Conservation (phyloP, 805 yeast genomes). For the Ogataea sp. region DNA sequence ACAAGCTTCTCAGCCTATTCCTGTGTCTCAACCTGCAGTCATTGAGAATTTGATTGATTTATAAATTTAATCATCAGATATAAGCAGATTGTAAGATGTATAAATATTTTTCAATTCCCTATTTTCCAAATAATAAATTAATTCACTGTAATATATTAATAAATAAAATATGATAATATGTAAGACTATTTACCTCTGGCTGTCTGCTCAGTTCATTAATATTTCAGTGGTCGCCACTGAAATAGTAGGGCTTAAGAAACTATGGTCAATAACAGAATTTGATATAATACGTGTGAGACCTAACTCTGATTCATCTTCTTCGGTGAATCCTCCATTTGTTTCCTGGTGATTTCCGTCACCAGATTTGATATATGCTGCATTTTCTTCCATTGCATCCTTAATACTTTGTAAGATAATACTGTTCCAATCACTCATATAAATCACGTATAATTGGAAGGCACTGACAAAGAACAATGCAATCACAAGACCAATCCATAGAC, state of each 20-base stretch:
- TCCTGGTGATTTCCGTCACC: conserved; percentile 1
- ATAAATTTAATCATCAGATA: too few relatives aligned
- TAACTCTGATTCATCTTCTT: conserved; percentile 6
- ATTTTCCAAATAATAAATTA: too few relatives aligned
- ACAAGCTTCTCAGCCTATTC: neutral
- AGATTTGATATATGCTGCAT: neutral
- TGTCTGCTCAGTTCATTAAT: neutral
- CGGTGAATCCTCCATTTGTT: conserved; percentile 1
- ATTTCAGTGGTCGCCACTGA: conserved; percentile 9
- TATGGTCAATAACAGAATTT: conserved; percentile 16
- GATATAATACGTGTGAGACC: conserved; percentile 9
- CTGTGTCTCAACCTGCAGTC: neutral
- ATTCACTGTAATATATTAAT: too few relatives aligned
- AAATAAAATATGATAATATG: neutral
- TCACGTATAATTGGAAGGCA: conserved; percentile 31
- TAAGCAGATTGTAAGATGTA: too few relatives aligned
- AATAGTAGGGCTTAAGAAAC: conserved; percentile 18
- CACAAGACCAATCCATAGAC: conserved; percentile 29
- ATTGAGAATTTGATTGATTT: conserved; percentile 1
- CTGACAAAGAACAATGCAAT: conserved; percentile 34
- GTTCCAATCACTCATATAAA: conserved; percentile 23
- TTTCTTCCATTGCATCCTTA: conserved; percentile 17
- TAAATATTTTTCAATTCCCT: too few relatives aligned
- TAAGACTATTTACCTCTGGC: too few relatives aligned
- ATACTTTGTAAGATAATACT: conserved; percentile 20